Evolutionary conservation across 2,329 filamentous ascomycete species (phyloP).

Genomic region (Diaporthe velutina): DNA sequence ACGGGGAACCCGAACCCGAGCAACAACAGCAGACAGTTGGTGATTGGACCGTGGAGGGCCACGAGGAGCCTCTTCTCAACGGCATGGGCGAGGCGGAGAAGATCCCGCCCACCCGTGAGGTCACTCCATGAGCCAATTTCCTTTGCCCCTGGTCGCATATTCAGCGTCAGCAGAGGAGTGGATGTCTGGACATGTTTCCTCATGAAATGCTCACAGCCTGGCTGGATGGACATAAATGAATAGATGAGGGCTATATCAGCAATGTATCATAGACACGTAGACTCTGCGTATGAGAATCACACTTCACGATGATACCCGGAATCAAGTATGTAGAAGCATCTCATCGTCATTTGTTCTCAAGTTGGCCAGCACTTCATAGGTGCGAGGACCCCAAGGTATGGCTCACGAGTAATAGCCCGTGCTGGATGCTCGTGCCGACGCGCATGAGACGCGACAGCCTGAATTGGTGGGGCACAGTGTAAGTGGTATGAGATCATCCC

Average conservation of each 20-base stretch:
- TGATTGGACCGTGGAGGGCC: constrained; percentile 51
- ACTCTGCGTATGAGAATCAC: background rate
- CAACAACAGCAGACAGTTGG: constrained; percentile 43
- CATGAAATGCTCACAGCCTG: background rate
- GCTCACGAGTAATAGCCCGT: background rate
- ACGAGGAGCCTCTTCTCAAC: constrained; percentile 51
- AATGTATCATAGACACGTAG: background rate
- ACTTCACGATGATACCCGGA: constrained; percentile 6
- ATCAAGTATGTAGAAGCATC: background rate
- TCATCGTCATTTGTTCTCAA: background rate
- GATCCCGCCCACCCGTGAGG: background rate
- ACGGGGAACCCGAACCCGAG: constrained; percentile 14
- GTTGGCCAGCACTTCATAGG: background rate
- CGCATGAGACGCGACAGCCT: constrained; percentile 35
- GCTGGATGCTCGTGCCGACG: background rate
- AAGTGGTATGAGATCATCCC: constrained; percentile 37
- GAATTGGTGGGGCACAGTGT: constrained; percentile 27
- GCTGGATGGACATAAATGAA: too few relatives aligned
- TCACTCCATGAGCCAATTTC: background rate
- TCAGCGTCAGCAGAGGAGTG: background rate
- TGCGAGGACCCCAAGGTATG: background rate
- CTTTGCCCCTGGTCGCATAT: too few relatives aligned
- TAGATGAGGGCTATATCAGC: background rate
- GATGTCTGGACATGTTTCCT: background rate
- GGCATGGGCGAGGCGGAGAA: constrained; percentile 42